Percentiles rank a stretch among this genome's conserved stretches.
Conservation (phyloP, 352 stramenopile species). For the Globisporangium solare region DNA sequence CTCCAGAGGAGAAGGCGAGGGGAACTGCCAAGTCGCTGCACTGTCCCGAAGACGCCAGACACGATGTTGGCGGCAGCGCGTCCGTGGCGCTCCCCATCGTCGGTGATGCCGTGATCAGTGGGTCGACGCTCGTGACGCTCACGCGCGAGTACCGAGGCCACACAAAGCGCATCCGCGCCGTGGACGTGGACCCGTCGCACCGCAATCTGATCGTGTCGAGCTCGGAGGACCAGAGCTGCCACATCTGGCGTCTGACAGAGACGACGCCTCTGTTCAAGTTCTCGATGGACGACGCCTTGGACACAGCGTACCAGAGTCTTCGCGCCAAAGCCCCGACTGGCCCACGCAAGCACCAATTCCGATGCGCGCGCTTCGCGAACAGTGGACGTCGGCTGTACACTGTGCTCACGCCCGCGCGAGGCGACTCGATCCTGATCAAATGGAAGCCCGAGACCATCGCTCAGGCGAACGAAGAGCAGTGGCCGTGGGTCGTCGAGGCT, state of each 20-base stretch:
- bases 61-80: constrained; percentile 21
- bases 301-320: constrained; percentile 52
- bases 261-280: constrained; percentile 55
- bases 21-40: constrained; percentile 39
- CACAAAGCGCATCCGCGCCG: constrained; percentile 75
- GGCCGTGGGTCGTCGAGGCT: constrained; percentile 57
- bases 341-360: constrained; percentile 72
- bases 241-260: constrained; percentile 78
- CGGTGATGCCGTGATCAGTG: constrained; percentile 52
- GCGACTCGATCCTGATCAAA: constrained; percentile 78
- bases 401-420: constrained; percentile 65
- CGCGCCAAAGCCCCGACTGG: constrained; percentile 34
- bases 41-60: constrained; percentile 17
- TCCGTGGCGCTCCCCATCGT: constrained; percentile 38
- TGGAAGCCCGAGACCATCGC: constrained; percentile 68
- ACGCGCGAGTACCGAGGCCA: constrained; percentile 73
- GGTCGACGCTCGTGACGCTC: constrained; percentile 45
- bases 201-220: constrained; percentile 75
- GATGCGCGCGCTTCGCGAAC: constrained; percentile 72
- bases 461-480: constrained; percentile 66
- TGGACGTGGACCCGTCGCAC: constrained; percentile 76
- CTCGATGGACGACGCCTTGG: constrained; percentile 73
- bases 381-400: constrained; percentile 66
- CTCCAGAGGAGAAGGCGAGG: constrained; percentile 30
- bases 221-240: constrained; percentile 74